These are phyloP conservation scores for Herpetospermum pedunculosum DNA, from an alignment of 306 rosid species.

Conservation along the genomic window DNA sequence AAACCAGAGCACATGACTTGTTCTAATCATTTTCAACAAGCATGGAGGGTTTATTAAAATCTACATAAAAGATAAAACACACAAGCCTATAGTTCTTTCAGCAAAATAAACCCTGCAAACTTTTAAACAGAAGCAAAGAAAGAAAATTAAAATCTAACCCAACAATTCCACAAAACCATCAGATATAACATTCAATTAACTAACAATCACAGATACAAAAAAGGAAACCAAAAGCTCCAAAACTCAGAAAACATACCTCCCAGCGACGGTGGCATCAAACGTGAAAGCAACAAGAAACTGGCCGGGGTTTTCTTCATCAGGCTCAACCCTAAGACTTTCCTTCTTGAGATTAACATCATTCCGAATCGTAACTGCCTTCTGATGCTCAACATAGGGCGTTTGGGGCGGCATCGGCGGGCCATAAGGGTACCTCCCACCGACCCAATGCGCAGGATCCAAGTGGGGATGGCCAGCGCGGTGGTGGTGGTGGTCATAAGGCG, in stretches of 20 bases:
- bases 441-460: slow-evolving; percentile 48
- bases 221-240: background rate
- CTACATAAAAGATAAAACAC: background rate
- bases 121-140: background rate
- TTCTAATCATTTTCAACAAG: background rate
- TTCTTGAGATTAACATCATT: slow-evolving; percentile 87
- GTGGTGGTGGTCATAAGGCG: slow-evolving; percentile 71
- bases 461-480: slow-evolving; percentile 32
- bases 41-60: background rate
- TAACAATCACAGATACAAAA: background rate
- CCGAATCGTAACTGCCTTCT: slow-evolving; percentile 82
- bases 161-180: background rate
- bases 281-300: slow-evolving; percentile 56
- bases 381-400: slow-evolving; percentile 69
- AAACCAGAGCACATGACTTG: background rate
- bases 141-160: background rate
- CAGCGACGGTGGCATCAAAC: slow-evolving; percentile 78
- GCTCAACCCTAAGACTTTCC: slow-evolving; percentile 64
- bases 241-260: slow-evolving; percentile 36
- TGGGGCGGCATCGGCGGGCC: slow-evolving; percentile 37
- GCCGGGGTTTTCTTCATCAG: slow-evolving; percentile 66
- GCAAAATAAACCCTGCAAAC: background rate
- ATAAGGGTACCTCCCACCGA: slow-evolving; percentile 48
- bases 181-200: background rate
- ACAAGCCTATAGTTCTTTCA: background rate